Evolutionary conservation across 768 basidiomycete species (phyloP).

Genomic region (Agaricus subrufescens): DNA sequence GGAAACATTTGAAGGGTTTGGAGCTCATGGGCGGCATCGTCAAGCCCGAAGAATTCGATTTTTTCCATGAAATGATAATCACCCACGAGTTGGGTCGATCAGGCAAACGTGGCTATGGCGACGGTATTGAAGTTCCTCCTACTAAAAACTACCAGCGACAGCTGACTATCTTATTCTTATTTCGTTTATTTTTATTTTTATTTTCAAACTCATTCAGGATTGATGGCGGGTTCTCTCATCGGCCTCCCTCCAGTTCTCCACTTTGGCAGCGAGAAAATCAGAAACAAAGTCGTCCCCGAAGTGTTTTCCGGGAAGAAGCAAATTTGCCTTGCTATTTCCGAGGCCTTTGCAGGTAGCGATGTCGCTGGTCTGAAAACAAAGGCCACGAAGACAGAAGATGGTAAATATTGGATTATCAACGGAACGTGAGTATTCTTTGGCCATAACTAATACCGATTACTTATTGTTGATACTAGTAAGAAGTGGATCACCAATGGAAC

Average conservation of each 20-base stretch:
- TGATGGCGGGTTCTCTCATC: constrained; percentile 74
- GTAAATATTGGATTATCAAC: constrained; percentile 77
- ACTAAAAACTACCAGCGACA: not conserved
- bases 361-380: constrained; percentile 70
- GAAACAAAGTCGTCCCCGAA: constrained; percentile 54
- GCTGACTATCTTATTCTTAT: not conserved
- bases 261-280: constrained; percentile 62
- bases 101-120: constrained; percentile 73
- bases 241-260: constrained; percentile 83
- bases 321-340: constrained; percentile 83
- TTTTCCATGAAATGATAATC: constrained; percentile 83
- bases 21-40: constrained; percentile 77
- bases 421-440: constrained; percentile 34
- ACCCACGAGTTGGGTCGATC: constrained; percentile 74
- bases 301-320: constrained; percentile 70
- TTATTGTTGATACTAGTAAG: constrained; percentile 39
- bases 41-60: constrained; percentile 84
- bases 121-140: constrained; percentile 39
- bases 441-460: not conserved
- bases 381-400: constrained; percentile 75
- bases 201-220: constrained; percentile 21
- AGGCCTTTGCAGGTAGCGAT: constrained; percentile 85
- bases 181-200: too few relatives aligned
- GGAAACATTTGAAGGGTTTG: constrained; percentile 73
- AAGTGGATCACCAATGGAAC: constrained; percentile 83